Conservation (phyloP, 306 rosid species). For the Rubus idaeus region DNA sequence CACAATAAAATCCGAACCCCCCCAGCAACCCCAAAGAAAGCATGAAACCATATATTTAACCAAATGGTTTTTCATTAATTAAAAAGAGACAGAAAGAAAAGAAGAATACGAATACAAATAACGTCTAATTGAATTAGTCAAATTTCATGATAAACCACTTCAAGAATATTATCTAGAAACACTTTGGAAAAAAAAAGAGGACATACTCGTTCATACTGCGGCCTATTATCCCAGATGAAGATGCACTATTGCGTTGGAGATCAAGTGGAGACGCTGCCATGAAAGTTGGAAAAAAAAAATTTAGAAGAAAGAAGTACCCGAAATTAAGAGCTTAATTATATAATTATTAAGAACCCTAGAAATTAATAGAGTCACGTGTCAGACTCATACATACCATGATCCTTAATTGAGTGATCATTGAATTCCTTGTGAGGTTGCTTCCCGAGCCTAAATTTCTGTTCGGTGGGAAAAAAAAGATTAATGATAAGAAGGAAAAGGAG, state of each 20-base stretch:
- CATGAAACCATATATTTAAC: conserved; percentile 17
- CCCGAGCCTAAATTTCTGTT: conserved; percentile 92
- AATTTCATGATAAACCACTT: not conserved
- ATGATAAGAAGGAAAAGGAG: conserved; percentile 19
- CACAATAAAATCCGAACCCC: conserved; percentile 47
- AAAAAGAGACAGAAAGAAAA: not conserved
- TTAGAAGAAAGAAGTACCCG: not conserved
- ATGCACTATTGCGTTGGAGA: conserved; percentile 77
- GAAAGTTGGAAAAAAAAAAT: conserved; percentile 27
- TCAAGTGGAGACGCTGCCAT: conserved; percentile 74
- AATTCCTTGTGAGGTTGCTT: conserved; percentile 99
- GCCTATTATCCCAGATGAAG: conserved; percentile 82
- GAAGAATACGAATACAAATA: not conserved
- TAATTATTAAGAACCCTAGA: conserved; percentile 51
- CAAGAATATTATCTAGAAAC: no score
- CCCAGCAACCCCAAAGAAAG: conserved; percentile 28
- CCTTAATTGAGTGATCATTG: conserved; percentile 94
- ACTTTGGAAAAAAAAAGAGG: not conserved
- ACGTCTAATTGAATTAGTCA: not conserved
- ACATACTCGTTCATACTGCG: conserved; percentile 96
- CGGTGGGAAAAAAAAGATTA: conserved; percentile 25
- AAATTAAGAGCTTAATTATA: not conserved
- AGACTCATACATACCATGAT: conserved; percentile 60
- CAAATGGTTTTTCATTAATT: not conserved
- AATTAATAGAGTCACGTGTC: conserved; percentile 51